Base-by-base conservation (phyloP, 495 filamentous ascomycete genomes). In the Aspergillus conjunctus region DNA sequence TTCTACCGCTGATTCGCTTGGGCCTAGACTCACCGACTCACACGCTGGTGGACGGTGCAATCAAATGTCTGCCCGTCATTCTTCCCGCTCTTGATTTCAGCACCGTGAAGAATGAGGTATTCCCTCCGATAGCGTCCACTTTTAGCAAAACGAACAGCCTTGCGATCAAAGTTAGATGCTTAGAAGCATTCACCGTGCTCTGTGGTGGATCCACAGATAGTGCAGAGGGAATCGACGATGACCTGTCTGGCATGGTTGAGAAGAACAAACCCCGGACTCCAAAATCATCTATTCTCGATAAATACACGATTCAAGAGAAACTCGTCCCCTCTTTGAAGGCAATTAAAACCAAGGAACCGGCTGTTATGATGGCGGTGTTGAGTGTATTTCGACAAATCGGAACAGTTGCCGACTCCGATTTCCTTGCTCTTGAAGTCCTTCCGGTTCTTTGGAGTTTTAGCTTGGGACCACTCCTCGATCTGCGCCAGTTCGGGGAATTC, bases 261-360 rank as follows among this genome's bases (percentile, higher is more conserved):
- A 73, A 73, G 10, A 76, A 68, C 9, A 81, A 81, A 53, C 76
- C 83, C 33, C 85, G 79, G 64, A 76, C 83, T 50, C 75, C 77
- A 33, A 86, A 85, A 30, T 85, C 83, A 3, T 90, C 91, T 2
- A 92, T 92, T 17, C 79, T 98, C 33, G 94, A 98, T 74, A 98
- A 98, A 70, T 97, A 92, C 65, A 97, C 94, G 1, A 90, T 98
- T 65, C 95, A 98, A 68, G 94, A 98, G 70, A 97, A 96, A 74
- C 87, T 98, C 15, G 83, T 98, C 4, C 94, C 94, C 1, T 79
- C 97, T 5, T 81, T 98, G 55, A 92, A 90, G 67, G 91, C 78
- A 1, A 98, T 98, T 72, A 98, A 98, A 71, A 98, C 94, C 0
- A 97, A 95, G 67, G 94, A 98, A 67, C 94, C 94, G 0, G 93